Evolutionary conservation across 202 grass and related monocot species (phyloP), one percentile per base, ranked within the genome.

Genomic region (Zizania palustris): DNA sequence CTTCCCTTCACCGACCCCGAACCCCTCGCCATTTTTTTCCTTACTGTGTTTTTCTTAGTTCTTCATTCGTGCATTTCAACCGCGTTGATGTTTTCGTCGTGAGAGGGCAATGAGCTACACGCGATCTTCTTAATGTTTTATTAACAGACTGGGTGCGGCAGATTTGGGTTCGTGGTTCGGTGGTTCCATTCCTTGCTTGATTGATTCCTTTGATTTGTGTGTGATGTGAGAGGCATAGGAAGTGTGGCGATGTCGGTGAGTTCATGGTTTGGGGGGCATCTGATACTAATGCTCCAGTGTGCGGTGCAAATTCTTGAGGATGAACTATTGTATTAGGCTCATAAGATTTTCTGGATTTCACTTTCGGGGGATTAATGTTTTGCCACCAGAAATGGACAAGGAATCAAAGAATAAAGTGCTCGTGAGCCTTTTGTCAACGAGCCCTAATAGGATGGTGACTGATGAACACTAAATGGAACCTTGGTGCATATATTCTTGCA

Each of bases 401-500:
- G 60, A 65, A 45, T 80, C 71, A 33, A 38, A 74, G 82, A 85
- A 88, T 85, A 77, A 85, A 85, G 72, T 20, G 60, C 45, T 60
- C 40, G 9, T 57, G 59, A 70, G 56, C 7, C 53, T 79, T 60
- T 12, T 83, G 69, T 66, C 45, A 64, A 72, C 46, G 37, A 73
- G 72, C 66, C 46, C 13, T 66, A 60, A 60, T 37, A 55, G 56
- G 58, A 39, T 48, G 65, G 34, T 45, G 36, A 71, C 20, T 57
- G n/a, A 45, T 60, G 10, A 58, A 43, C 59, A 50, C 9, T 58
- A 15, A 80, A 49, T 15, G 40, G n/a, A 40, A 54, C 45, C 46
- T 76, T 34, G 40, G 13, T 66, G 67, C 72, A 71, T 67, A 40
- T 81, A 62, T 76, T 60, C 60, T 67, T 72, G 51, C 21, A 19